phyloP scores from a whole-genome alignment of 1,284 basidiomycete species.

The Papiliotrema fonsecae region DNA sequence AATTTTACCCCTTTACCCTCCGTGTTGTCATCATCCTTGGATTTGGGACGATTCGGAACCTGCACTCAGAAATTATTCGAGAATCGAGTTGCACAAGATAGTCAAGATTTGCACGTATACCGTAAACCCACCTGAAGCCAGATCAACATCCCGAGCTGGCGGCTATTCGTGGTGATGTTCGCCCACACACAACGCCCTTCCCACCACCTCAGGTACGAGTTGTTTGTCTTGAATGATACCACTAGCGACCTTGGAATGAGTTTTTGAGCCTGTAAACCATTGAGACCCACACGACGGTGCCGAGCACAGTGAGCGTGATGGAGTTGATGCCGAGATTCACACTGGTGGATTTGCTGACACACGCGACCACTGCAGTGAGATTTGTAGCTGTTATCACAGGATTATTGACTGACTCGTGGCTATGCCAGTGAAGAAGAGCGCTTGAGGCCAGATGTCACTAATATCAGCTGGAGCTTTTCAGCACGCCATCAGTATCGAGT shows the following conservation, averaged over 20 bases:
- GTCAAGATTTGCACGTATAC: neutral
- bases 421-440: conserved; percentile 26
- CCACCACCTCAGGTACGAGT: conserved; percentile 31
- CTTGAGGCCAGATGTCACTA: conserved; percentile 34
- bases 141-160: conserved; percentile 29
- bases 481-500: neutral
- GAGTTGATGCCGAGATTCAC: conserved; percentile 23
- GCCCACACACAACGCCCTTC: conserved; percentile 33
- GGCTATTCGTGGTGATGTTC: conserved; percentile 21
- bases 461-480: neutral
- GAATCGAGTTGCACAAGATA: too few species aligned
- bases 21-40: conserved; percentile 6
- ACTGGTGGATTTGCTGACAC: conserved; percentile 20
- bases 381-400: too few species aligned
- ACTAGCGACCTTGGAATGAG: conserved; percentile 22
- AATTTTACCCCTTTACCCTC: conserved; percentile 6
- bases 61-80: too few species aligned
- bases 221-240: conserved; percentile 37
- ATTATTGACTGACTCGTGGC: conserved; percentile 31
- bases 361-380: conserved; percentile 28
- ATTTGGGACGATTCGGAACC: neutral
- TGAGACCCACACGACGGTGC: conserved; percentile 28
- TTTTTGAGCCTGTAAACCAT: neutral
- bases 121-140: conserved; percentile 23
- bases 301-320: conserved; percentile 27